Evolutionary conservation across 495 filamentous ascomycete genomes (phyloP).

Genomic region (Friedmanniomyces endolithicus): DNA sequence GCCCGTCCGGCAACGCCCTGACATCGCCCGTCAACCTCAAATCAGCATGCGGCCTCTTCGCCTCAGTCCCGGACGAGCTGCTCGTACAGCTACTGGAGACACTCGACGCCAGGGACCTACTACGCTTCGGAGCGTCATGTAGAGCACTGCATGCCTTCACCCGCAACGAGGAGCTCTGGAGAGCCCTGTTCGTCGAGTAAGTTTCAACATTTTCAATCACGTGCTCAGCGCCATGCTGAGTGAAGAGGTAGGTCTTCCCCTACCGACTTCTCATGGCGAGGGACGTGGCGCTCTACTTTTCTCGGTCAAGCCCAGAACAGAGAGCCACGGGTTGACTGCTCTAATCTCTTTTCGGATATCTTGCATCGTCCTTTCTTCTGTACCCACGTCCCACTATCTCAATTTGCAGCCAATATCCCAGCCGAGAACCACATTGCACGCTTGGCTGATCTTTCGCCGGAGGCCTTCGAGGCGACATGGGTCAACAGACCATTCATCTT

Average conservation of each 20-base stretch:
- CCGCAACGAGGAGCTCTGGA: slow-evolving; percentile 82
- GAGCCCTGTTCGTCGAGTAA: slow-evolving; percentile 73
- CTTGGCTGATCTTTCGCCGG: slow-evolving; percentile 51
- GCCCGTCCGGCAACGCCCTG: slow-evolving; percentile 79
- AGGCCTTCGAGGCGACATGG: slow-evolving; percentile 66
- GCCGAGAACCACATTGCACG: slow-evolving; percentile 57
- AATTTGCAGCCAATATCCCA: slow-evolving; percentile 62
- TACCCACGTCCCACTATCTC: slow-evolving; percentile 54
- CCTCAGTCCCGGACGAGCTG: slow-evolving; percentile 65
- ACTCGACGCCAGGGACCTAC: slow-evolving; percentile 51
- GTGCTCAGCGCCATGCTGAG: slow-evolving; percentile 15
- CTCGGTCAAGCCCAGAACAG: slow-evolving; percentile 46
- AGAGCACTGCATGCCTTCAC: slow-evolving; percentile 82
- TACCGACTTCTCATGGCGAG: slow-evolving; percentile 56
- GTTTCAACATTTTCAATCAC: slow-evolving; percentile 10
- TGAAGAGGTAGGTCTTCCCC: slow-evolving; percentile 22
- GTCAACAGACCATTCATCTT: slow-evolving; percentile 77
- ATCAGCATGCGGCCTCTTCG: slow-evolving; percentile 48
- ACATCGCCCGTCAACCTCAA: slow-evolving; percentile 54
- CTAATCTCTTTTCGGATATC: slow-evolving; percentile 77
- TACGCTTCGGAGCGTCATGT: slow-evolving; percentile 66
- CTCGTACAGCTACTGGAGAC: slow-evolving; percentile 63
- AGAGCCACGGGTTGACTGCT: slow-evolving; percentile 49
- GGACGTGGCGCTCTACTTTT: slow-evolving; percentile 76
- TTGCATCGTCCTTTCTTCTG: slow-evolving; percentile 88